A percentile compares a stretch with the other conserved stretches of the same genome.
phyloP scores from a whole-genome alignment of 2,329 filamentous ascomycete species.

The Aspergillus sp. region DNA sequence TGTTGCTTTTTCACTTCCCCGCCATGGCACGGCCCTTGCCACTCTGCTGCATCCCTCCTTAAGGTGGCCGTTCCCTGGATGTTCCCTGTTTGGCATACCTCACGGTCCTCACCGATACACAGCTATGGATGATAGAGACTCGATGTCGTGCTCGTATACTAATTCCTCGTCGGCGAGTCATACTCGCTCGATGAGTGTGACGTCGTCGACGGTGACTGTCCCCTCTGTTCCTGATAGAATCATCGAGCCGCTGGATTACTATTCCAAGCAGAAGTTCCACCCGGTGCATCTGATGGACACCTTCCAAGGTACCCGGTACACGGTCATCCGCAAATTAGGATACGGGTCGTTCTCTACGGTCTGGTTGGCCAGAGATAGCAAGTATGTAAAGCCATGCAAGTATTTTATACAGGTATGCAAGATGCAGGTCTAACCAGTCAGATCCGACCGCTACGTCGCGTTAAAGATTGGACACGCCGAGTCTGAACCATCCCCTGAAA shows the following conservation, averaged over 20 bases:
- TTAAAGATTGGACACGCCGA: background rate
- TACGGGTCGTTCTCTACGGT: slow-evolving; percentile 1
- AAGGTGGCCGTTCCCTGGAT: too few relatives aligned
- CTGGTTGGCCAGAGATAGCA: background rate
- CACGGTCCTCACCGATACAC: background rate
- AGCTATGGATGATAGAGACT: background rate
- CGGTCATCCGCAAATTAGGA: background rate
- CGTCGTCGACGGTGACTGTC: background rate
- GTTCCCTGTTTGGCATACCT: background rate
- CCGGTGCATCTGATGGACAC: background rate
- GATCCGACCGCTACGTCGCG: background rate
- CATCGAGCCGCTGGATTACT: background rate
- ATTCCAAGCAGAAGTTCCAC: background rate
- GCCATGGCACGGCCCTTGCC: background rate
- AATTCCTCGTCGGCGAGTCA: background rate
- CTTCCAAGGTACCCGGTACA: background rate
- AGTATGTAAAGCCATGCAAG: background rate
- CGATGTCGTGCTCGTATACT: background rate
- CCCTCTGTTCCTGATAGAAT: background rate
- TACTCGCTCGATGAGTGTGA: background rate
- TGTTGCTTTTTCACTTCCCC: background rate
- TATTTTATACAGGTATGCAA: background rate
- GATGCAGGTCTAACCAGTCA: background rate
- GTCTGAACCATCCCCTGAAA: background rate
- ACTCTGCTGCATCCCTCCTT: too few relatives aligned